phyloP scores from a whole-genome alignment of 225 moss, liverwort and hornwort genomes.

The Neckera pumila region DNA sequence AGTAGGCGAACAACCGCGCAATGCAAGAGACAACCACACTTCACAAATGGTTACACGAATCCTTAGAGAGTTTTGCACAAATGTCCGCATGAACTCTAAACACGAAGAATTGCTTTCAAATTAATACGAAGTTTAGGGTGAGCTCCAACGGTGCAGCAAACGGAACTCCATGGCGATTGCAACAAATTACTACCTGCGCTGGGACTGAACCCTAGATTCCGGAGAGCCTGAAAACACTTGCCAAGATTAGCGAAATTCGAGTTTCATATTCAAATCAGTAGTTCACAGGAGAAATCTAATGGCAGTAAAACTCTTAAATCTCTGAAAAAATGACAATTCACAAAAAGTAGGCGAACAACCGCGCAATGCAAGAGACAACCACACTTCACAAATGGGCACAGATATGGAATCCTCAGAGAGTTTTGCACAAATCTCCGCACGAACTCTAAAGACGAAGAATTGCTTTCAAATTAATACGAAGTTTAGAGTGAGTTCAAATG shows the following conservation, averaged over 20 bases:
- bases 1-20: not conserved
- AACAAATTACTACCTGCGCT: not conserved
- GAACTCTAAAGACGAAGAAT: not conserved
- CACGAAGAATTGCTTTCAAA: not conserved
- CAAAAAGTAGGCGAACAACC: not conserved
- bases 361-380: not conserved
- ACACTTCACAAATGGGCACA: too few relatives aligned
- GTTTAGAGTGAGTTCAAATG: not conserved
- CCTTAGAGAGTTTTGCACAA: not conserved
- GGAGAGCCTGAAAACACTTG: not conserved
- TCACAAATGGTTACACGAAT: not conserved
- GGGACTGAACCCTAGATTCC: not conserved
- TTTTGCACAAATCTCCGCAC: not conserved
- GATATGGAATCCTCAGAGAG: not conserved
- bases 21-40: not conserved
- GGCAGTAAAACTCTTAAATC: too few relatives aligned
- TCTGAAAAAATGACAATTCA: too few relatives aligned
- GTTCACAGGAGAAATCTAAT: too few relatives aligned
- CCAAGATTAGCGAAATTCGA: too few relatives aligned
- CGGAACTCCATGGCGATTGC: not conserved
- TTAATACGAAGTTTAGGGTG: too few relatives aligned
- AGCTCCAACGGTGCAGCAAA: not conserved
- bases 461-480: not conserved
- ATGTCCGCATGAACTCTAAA: not conserved
- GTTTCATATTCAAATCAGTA: too few relatives aligned